Base-by-base conservation (phyloP, 768 basidiomycete species). In the Austroboletus festivus region DNA sequence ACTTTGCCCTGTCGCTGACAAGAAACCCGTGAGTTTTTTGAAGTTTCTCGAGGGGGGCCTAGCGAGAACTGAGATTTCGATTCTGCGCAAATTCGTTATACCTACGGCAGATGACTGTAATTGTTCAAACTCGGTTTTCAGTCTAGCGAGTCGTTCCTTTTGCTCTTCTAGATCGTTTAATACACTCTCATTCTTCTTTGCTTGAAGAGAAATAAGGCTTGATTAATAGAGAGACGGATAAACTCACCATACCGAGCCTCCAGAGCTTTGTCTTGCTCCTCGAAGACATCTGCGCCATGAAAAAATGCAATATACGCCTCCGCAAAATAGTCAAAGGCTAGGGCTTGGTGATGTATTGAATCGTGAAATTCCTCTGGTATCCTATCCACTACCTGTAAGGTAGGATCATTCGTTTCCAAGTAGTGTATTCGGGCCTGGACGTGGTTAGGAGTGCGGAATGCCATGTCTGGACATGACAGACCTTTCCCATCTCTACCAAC, bases 401-500 rank as follows among this genome's bases (percentile, higher is more conserved):
- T 85, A 4, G 85, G 79, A 55, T 89, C 79, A 11, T 76, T 77
- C 51, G 85, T 83, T 38, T 76, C 71, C 40, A 85, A 59, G 56
- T 86, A 86, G 41, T 71, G 55, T 35, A 68, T 46, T 39, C 63
- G 60, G 41, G 58, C 68, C 68, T 71, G 39, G 23, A n/a, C n/a
- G 37, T 35, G 46, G 38, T 40, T 42, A 13, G 49, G 20, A 1
- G 13, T 18, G 12, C 19, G 6, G 16, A 43, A 33, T 18, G 28
- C 18, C 33, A 44, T 0, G n/a, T 49, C 44, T 11, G 24, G 48
- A 44, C 20, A 19, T 5, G n/a, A 63, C 74, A 22, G 58, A 94
- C 95, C 71, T 85, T 86, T 59, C 87, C 85, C 55, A 90, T 66
- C 57, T 90, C 85, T 8, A 89, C 89, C 13, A 99, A 71, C 96